Percentiles rank a stretch among this genome's conserved stretches.
These are phyloP conservation scores for Coleophoma cylindrospora DNA, from an alignment of 2,329 filamentous ascomycete genomes.

Conservation along the genomic window DNA sequence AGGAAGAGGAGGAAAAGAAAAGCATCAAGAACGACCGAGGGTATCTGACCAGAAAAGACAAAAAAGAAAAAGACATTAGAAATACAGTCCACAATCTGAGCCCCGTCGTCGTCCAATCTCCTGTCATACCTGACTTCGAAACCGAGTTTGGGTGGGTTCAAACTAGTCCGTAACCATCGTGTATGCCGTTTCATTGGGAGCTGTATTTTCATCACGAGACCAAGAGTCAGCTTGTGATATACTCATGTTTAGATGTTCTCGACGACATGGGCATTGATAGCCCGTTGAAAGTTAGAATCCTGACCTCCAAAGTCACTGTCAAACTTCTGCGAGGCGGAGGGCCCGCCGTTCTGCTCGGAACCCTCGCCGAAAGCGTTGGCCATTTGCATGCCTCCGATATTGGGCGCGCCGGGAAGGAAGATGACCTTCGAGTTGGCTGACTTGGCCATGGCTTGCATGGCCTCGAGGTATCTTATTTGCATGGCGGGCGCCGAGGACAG, in stretches of 20 bases:
- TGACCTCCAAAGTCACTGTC: conserved; percentile 45
- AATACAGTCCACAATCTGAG: too few relatives aligned
- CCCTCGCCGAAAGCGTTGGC: conserved; percentile 49
- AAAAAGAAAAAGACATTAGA: too few relatives aligned
- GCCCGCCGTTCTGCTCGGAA: conserved; percentile 41
- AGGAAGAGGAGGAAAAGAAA: too few relatives aligned
- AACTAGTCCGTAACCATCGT: too few relatives aligned
- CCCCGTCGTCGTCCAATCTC: too few relatives aligned
- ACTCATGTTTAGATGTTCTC: conserved; percentile 67
- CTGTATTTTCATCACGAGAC: too few relatives aligned
- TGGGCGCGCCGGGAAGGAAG: conserved; percentile 60
- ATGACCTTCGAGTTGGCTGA: conserved; percentile 83
- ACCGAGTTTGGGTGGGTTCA: too few relatives aligned
- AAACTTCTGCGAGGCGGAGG: conserved; percentile 29
- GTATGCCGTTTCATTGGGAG: too few relatives aligned
- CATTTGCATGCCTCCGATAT: conserved; percentile 54
- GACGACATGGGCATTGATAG: conserved; percentile 75
- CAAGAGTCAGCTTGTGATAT: conserved; percentile 12
- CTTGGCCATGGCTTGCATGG: conserved; percentile 99
- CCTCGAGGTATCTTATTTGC: conserved; percentile 97
- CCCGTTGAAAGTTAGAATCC: conserved; percentile 66
- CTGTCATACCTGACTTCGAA: too few relatives aligned
- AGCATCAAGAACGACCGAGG: too few relatives aligned
- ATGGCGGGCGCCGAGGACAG: conserved; percentile 88
- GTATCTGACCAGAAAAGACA: too few relatives aligned